Conservation (phyloP, 2,329 filamentous ascomycete genomes). For the Colletotrichum phormii region DNA sequence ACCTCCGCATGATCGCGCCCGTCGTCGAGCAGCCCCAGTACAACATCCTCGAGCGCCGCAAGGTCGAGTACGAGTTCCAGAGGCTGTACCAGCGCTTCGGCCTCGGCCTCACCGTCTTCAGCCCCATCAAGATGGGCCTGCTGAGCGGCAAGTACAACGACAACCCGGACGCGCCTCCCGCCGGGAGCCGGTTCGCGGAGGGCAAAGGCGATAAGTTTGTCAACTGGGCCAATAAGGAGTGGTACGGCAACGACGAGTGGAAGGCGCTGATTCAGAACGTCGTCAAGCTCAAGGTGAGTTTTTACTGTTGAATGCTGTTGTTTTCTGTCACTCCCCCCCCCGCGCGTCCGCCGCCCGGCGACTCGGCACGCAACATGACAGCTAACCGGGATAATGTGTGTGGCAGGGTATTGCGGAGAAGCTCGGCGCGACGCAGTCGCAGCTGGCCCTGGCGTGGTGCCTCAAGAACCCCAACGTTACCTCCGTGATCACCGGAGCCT, state of each 20-base stretch:
- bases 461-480: slow-evolving; percentile 66
- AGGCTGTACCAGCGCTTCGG: slow-evolving; percentile 70
- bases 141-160: slow-evolving; percentile 75
- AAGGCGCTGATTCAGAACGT: slow-evolving; percentile 60
- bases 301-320: neutral
- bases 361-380: neutral
- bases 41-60: slow-evolving; percentile 71
- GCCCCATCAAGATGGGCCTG: slow-evolving; percentile 68
- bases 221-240: slow-evolving; percentile 60
- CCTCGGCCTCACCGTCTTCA: slow-evolving; percentile 71
- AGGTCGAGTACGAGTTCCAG: slow-evolving; percentile 73
- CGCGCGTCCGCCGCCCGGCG: neutral
- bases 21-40: slow-evolving; percentile 77
- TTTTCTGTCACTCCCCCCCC: too few species aligned
- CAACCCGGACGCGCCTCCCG: slow-evolving; percentile 62
- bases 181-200: slow-evolving; percentile 68
- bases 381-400: neutral
- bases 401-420: slow-evolving; percentile 64
- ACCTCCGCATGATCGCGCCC: slow-evolving; percentile 70
- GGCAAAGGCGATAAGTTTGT: slow-evolving; percentile 67
- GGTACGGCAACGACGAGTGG: slow-evolving; percentile 68
- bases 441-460: slow-evolving; percentile 65
- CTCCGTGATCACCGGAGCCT: slow-evolving; percentile 65
- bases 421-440: slow-evolving; percentile 63
- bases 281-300: slow-evolving; percentile 49